Percentiles rank a stretch among this genome's conserved stretches.
Conservation (phyloP, 257 asterid species). For the Ajuga chamaepitys region DNA sequence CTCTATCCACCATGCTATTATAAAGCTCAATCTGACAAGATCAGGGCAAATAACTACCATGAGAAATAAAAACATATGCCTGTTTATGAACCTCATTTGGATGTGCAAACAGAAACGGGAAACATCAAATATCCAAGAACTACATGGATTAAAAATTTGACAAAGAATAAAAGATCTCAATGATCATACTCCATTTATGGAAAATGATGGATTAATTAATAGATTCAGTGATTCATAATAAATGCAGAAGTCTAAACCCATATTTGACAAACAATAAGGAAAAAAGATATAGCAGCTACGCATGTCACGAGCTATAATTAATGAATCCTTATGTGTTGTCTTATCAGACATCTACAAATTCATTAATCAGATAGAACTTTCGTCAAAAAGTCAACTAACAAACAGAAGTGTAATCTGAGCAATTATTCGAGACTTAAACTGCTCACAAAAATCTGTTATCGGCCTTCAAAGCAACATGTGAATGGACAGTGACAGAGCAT, state of each 20-base stretch:
- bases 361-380: background rate
- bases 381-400: background rate
- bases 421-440: too few relatives aligned
- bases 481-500: background rate
- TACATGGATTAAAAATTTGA: background rate
- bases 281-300: background rate
- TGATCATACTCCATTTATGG: background rate
- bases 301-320: background rate
- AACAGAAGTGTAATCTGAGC: too few relatives aligned
- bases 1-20: conserved; percentile 79
- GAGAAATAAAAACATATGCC: conserved; percentile 4
- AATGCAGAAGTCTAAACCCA: background rate
- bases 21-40: conserved; percentile 72
- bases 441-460: too few relatives aligned
- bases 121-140: background rate
- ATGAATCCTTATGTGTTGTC: background rate
- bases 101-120: background rate
- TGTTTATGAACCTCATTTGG: background rate
- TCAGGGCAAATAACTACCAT: conserved; percentile 6
- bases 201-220: background rate
- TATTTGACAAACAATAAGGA: background rate
- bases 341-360: background rate
- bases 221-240: background rate
- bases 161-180: background rate
- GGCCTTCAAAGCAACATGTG: too few relatives aligned